Conservation (phyloP, 2,329 filamentous ascomycete species). For the Cadophora gregata region DNA sequence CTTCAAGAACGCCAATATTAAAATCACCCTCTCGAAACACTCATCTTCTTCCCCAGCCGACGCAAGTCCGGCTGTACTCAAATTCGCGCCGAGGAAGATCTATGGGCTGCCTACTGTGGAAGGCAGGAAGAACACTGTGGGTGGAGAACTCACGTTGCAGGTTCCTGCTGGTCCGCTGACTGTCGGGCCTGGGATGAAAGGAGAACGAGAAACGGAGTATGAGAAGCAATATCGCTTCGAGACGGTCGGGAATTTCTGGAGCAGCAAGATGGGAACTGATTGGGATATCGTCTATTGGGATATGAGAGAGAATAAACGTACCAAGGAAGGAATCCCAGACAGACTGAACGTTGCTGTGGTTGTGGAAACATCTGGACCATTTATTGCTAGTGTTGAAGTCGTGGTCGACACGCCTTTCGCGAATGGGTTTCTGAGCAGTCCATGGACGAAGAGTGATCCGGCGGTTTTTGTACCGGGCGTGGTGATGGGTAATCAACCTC, state of each 20-base stretch:
- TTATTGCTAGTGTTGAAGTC: constrained; percentile 29
- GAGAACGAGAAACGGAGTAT: constrained; percentile 22
- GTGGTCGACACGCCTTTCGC: constrained; percentile 31
- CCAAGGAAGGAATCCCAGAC: constrained; percentile 33
- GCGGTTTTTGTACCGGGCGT: constrained; percentile 28
- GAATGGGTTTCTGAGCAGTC: constrained; percentile 27
- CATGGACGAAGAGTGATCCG: constrained; percentile 30
- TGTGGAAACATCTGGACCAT: constrained; percentile 21
- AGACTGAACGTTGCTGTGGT: constrained; percentile 28
- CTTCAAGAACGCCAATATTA: constrained; percentile 32
- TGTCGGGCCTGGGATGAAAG: constrained; percentile 21
- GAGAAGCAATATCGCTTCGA: constrained; percentile 25
- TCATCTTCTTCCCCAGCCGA: background rate
- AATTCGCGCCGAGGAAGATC: constrained; percentile 33
- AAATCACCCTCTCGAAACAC: constrained; percentile 27
- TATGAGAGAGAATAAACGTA: constrained; percentile 28
- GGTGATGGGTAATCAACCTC: constrained; percentile 32
- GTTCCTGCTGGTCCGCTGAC: constrained; percentile 25
- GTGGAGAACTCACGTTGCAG: constrained; percentile 27
- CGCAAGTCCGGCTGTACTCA: constrained; percentile 17
- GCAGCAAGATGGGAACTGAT: constrained; percentile 19
- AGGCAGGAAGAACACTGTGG: constrained; percentile 16
- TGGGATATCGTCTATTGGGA: constrained; percentile 35
- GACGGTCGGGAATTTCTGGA: constrained; percentile 30
- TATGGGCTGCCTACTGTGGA: constrained; percentile 27